Conservation (phyloP, 257 asterid genomes). For the Agastache rugosa region DNA sequence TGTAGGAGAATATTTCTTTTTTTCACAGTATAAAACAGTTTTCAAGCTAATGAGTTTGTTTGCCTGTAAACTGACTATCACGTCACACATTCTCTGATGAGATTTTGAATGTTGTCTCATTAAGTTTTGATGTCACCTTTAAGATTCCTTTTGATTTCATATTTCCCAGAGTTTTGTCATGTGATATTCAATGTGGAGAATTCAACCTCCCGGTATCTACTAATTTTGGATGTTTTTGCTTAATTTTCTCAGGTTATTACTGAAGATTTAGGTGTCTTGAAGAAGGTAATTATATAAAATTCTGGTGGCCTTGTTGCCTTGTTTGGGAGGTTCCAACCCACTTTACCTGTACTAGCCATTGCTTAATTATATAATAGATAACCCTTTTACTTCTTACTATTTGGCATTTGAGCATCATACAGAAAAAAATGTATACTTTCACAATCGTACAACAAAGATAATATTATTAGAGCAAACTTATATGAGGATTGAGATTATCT, state of each 20-base stretch:
- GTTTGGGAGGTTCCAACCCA: background rate
- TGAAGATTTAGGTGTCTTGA: conserved; percentile 84
- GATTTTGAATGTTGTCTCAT: background rate
- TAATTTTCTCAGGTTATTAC: conserved; percentile 67
- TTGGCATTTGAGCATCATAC: background rate
- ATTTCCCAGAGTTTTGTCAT: background rate
- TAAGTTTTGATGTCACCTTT: background rate
- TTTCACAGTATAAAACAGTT: background rate
- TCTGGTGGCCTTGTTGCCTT: conserved; percentile 7
- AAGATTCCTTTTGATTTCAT: conserved; percentile 12
- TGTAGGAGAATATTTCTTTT: background rate
- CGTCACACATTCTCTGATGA: background rate
- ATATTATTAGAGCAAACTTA: conserved; percentile 1
- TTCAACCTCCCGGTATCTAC: background rate
- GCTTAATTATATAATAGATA: background rate
- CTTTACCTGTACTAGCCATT: background rate
- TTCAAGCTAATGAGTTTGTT: background rate
- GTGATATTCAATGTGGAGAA: conserved; percentile 1
- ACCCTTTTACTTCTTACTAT: background rate
- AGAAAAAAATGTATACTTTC: background rate
- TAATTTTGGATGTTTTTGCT: conserved; percentile 13
- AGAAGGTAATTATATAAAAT: conserved; percentile 62
- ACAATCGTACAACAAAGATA: conserved; percentile 2
- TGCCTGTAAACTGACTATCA: conserved; percentile 6
- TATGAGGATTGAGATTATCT: background rate